A percentile compares a stretch with the other conserved stretches of the same genome.
These are phyloP conservation scores for Tillandsia leiboldiana DNA, from an alignment of 176 grass and related monocot species.

Conservation along the genomic window DNA sequence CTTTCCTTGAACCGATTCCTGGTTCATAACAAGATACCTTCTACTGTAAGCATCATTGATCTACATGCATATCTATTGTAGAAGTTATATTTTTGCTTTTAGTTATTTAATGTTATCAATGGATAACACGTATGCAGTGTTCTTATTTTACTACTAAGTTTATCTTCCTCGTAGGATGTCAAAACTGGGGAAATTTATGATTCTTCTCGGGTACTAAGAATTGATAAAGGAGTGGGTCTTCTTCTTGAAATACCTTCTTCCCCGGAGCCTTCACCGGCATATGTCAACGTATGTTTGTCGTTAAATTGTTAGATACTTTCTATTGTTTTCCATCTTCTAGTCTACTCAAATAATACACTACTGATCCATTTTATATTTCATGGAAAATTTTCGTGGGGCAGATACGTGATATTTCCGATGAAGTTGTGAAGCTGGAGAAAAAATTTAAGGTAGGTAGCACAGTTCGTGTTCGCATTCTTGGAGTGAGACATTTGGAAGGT, in stretches of 20 bases:
- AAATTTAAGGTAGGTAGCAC: conserved; percentile 72
- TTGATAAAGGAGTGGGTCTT: conserved; percentile 81
- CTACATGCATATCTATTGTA: conserved; percentile 6
- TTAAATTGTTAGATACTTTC: neutral
- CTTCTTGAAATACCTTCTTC: conserved; percentile 82
- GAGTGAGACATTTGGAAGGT: conserved; percentile 84
- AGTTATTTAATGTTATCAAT: no score
- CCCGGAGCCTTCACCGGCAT: conserved; percentile 60
- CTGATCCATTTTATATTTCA: neutral
- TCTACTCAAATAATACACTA: neutral
- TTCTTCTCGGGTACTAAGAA: conserved; percentile 50
- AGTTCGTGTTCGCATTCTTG: conserved; percentile 72
- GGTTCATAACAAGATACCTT: conserved; percentile 60
- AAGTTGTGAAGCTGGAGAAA: conserved; percentile 68
- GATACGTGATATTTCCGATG: conserved; percentile 77
- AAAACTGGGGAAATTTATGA: conserved; percentile 89
- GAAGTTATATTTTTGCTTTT: neutral
- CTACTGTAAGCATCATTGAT: conserved; percentile 49
- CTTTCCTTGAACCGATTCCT: conserved; percentile 73
- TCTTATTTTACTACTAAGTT: neutral
- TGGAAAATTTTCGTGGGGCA: conserved; percentile 12
- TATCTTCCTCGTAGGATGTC: conserved; percentile 41
- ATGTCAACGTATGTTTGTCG: conserved; percentile 65
- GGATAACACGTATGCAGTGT: no score
- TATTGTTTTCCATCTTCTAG: neutral